Percentiles rank a stretch among this genome's conserved stretches.
These are phyloP conservation scores for Tephrocybe sp. DNA, from an alignment of 768 basidiomycete species.

Conservation along the genomic window DNA sequence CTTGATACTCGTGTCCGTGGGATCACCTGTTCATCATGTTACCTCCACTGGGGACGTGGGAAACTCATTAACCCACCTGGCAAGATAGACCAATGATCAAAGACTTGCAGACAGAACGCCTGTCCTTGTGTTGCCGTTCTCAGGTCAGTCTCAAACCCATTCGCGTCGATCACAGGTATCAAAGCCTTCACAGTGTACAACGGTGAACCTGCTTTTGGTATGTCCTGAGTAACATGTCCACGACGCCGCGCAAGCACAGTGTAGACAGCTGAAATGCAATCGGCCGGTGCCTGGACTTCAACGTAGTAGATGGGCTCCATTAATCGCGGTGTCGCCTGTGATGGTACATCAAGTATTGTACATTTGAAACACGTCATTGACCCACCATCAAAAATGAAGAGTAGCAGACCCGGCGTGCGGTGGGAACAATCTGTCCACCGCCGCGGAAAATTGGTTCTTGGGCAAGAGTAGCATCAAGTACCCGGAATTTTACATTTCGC, in stretches of 20 bases:
- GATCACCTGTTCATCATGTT: slow-evolving; percentile 65
- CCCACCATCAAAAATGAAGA: slow-evolving; percentile 97
- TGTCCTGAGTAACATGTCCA: slow-evolving; percentile 99
- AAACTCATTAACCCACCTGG: slow-evolving; percentile 60
- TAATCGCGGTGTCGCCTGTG: slow-evolving; percentile 86
- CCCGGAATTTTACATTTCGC: slow-evolving; percentile 97
- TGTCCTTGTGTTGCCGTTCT: slow-evolving; percentile 98
- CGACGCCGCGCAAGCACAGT: slow-evolving; percentile 97
- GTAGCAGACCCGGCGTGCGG: slow-evolving; percentile 97
- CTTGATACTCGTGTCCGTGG: slow-evolving; percentile 96
- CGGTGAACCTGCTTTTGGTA: slow-evolving; percentile 96
- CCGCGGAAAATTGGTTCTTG: slow-evolving; percentile 97
- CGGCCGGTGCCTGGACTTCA: slow-evolving; percentile 98
- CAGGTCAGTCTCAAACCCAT: slow-evolving; percentile 98
- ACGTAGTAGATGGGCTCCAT: slow-evolving; percentile 99
- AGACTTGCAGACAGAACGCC: slow-evolving; percentile 96
- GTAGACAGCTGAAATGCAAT: slow-evolving; percentile 98
- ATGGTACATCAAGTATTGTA: not conserved
- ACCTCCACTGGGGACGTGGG: slow-evolving; percentile 20
- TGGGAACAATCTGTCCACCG: slow-evolving; percentile 97
- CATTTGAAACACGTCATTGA: slow-evolving; percentile 10
- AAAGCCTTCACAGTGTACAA: slow-evolving; percentile 97
- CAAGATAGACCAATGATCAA: slow-evolving; percentile 99
- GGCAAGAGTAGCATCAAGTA: slow-evolving; percentile 89
- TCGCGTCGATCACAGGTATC: slow-evolving; percentile 97